These are phyloP conservation scores for Lotmaria passim DNA, from an alignment of 208 protist species.

Conservation along the genomic window DNA sequence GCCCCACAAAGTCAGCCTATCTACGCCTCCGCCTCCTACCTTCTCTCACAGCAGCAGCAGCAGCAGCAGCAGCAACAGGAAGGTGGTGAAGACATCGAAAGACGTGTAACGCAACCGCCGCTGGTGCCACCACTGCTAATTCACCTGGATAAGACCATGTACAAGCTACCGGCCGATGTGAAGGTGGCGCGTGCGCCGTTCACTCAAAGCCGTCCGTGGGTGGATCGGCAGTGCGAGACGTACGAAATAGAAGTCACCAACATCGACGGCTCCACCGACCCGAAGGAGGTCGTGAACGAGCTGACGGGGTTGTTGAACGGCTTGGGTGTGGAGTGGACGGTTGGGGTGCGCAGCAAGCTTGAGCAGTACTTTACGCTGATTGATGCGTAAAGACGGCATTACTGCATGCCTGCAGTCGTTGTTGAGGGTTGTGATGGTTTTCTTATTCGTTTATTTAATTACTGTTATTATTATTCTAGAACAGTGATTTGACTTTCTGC, in stretches of 20 bases:
- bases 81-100: not conserved
- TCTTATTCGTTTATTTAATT: slow-evolving; percentile 18
- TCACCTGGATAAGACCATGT: slow-evolving; percentile 61
- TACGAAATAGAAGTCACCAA: slow-evolving; percentile 75
- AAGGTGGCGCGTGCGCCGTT: slow-evolving; percentile 31
- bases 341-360: slow-evolving; percentile 60
- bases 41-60: slow-evolving; percentile 26
- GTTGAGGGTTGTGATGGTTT: no score
- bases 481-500: no score
- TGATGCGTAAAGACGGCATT: slow-evolving; percentile 10
- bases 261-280: slow-evolving; percentile 28
- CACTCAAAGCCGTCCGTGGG: slow-evolving; percentile 23
- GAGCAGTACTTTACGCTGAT: slow-evolving; percentile 62
- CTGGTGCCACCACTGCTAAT: slow-evolving; percentile 47
- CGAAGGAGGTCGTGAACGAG: slow-evolving; percentile 46
- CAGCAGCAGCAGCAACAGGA: slow-evolving; percentile 21
- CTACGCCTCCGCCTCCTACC: slow-evolving; percentile 23
- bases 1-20: slow-evolving; percentile 19
- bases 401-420: no score
- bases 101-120: not conserved
- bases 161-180: slow-evolving; percentile 34
- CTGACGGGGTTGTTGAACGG: slow-evolving; percentile 43
- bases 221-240: slow-evolving; percentile 36
- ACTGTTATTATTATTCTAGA: no score
- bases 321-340: slow-evolving; percentile 62